phyloP scores from a whole-genome alignment of 2,329 filamentous ascomycete species.

The Alternaria sp. region DNA sequence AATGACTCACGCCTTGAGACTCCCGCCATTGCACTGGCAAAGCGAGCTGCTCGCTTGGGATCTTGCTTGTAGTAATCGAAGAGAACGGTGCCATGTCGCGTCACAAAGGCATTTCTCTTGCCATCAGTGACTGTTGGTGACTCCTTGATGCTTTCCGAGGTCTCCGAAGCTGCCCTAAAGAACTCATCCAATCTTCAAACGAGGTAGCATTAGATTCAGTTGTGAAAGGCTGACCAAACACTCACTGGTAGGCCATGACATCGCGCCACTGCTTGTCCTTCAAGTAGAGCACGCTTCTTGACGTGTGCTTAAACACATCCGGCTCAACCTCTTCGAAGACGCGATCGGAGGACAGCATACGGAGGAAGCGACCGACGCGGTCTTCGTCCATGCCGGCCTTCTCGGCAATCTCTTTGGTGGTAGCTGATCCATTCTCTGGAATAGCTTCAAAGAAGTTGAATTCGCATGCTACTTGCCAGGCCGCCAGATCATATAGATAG shows the following conservation, averaged over 20 bases:
- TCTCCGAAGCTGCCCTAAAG: constrained; percentile 33
- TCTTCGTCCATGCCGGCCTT: constrained; percentile 22
- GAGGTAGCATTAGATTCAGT: neutral
- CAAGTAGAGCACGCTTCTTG: constrained; percentile 15
- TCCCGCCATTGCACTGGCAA: constrained; percentile 39
- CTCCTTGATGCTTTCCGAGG: constrained; percentile 14
- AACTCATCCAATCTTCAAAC: constrained; percentile 33
- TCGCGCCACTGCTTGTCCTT: constrained; percentile 19
- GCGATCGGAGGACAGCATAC: constrained; percentile 21
- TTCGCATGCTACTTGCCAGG: constrained; percentile 27
- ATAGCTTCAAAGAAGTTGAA: constrained; percentile 25
- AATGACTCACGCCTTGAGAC: constrained; percentile 21
- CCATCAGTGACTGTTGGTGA: constrained; percentile 10
- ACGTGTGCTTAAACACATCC: constrained; percentile 28
- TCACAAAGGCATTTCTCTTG: constrained; percentile 27
- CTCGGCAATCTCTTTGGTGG: constrained; percentile 15
- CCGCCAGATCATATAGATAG: constrained; percentile 24
- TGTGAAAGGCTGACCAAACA: neutral
- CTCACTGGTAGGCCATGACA: constrained; percentile 23
- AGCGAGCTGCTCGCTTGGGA: constrained; percentile 31
- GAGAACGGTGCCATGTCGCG: constrained; percentile 24
- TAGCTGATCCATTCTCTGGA: constrained; percentile 10
- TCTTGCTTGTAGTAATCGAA: constrained; percentile 38
- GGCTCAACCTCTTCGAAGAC: constrained; percentile 23
- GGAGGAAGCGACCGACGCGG: constrained; percentile 17